Evolutionary conservation across 2,329 filamentous ascomycete genomes (phyloP).

Genomic region (Trichoderma citrinoviride): DNA sequence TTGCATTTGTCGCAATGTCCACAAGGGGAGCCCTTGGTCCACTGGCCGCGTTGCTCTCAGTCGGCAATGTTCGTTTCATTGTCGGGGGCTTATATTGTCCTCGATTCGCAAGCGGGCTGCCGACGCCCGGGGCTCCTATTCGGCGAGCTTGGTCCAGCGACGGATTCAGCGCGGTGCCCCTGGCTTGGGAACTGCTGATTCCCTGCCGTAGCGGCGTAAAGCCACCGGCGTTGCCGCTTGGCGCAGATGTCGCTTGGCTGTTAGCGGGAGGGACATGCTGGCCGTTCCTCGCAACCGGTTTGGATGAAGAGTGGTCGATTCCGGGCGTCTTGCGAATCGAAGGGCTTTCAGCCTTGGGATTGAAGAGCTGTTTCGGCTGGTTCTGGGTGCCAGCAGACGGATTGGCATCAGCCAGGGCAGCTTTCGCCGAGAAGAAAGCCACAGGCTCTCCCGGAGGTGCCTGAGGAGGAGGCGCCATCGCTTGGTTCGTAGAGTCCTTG

Average conservation of each 20-base stretch:
- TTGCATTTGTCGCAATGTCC: slow-evolving; percentile 50
- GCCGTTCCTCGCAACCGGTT: slow-evolving; percentile 62
- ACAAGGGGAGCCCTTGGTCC: slow-evolving; percentile 45
- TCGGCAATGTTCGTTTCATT: slow-evolving; percentile 51
- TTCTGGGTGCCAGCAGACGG: slow-evolving; percentile 45
- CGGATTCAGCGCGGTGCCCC: slow-evolving; percentile 50
- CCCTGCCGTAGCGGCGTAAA: slow-evolving; percentile 36
- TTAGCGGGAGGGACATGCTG: slow-evolving; percentile 50
- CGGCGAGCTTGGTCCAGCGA: slow-evolving; percentile 53
- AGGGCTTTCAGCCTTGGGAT: slow-evolving; percentile 73
- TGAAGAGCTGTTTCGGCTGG: slow-evolving; percentile 56
- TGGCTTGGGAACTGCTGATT: slow-evolving; percentile 30
- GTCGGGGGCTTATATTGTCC: slow-evolving; percentile 59
- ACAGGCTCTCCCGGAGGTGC: slow-evolving; percentile 43
- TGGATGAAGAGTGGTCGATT: slow-evolving; percentile 75
- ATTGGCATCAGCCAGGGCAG: slow-evolving; percentile 33
- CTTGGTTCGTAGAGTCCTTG: slow-evolving; percentile 26
- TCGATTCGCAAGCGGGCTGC: slow-evolving; percentile 58
- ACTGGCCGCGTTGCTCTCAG: slow-evolving; percentile 28
- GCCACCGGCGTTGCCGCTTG: slow-evolving; percentile 27
- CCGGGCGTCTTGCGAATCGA: slow-evolving; percentile 88
- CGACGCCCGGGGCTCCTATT: slow-evolving; percentile 56
- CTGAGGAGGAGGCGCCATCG: slow-evolving; percentile 30
- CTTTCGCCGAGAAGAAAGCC: slow-evolving; percentile 70
- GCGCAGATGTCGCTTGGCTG: slow-evolving; percentile 30